Evolutionary conservation across 2,329 filamentous ascomycete species (phyloP).

Genomic region (Alternaria dauci): DNA sequence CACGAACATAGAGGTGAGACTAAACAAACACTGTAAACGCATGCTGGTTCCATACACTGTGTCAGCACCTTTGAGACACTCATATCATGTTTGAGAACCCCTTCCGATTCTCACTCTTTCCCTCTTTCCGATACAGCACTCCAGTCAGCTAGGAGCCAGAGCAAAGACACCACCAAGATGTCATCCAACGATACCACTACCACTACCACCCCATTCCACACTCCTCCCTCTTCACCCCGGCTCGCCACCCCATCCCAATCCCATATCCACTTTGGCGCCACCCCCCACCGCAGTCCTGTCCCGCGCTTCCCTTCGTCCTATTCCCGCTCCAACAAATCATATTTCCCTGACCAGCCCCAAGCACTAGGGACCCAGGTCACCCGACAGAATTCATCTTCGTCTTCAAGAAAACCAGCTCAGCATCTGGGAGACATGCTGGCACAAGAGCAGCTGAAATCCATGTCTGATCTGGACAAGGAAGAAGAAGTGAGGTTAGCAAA

Average conservation of each 20-base stretch:
- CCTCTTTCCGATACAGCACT: neutral
- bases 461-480: slow-evolving; percentile 19
- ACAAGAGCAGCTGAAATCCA: slow-evolving; percentile 14
- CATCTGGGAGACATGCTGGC: neutral
- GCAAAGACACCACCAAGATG: neutral
- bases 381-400: neutral
- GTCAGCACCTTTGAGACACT: neutral
- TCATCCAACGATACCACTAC: neutral
- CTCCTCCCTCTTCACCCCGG: neutral
- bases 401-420: neutral
- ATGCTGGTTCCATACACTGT: neutral
- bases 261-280: slow-evolving; percentile 3
- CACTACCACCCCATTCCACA: neutral
- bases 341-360: neutral
- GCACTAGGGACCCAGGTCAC: neutral
- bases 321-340: neutral
- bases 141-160: neutral
- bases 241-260: neutral
- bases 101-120: neutral
- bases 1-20: neutral
- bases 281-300: neutral
- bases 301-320: slow-evolving; percentile 3
- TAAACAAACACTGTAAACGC: neutral
- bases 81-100: neutral
- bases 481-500: slow-evolving; percentile 11